Evolutionary conservation across 768 basidiomycete species (phyloP), one percentile per base, ranked within the genome.

Genomic region (Tylopilus plumbeoviolaceoides): DNA sequence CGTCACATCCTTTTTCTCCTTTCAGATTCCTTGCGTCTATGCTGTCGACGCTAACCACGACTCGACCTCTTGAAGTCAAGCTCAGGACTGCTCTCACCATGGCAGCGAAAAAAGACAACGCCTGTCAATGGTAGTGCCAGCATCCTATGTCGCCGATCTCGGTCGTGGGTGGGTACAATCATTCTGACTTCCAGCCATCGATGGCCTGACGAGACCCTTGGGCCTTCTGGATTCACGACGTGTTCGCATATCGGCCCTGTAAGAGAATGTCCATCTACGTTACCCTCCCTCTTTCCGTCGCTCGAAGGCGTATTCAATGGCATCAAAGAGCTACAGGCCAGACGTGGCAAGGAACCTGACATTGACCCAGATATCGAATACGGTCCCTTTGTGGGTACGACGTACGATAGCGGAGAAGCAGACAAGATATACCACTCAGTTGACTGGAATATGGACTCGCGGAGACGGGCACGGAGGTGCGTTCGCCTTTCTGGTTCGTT

Each of bases 211-310:
- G 47, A 57, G 15, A 7, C 49, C 50, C 7, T 4, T 58, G 93
- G 92, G 72, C 94, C 94, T 44, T 95, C 94, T 43, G 94, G 94
- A 53, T 98, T 98, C 73, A 98, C 95, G 0, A 98, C 95, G 7
- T 88, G 95, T 44, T 95, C 93, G 38, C 95, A 98, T 84, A 98
- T 99, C 54, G 97, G 97, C 65, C 97, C 97, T 35, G 97, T 95
- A 8, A 78, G 97, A 68, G 95, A 97, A 64, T 92, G 92, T 0
- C 93, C 95, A 0, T 91, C 89, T 17, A 60, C 46, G 88, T 80
- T 15, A 15, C 6, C n/a, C 21, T 17, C 14, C 18, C 23, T 30
- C 20, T 40, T 42, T 41, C 38, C 0, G 17, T 5, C 6, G 5
- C 7, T 1, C 15, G 11, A 20, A 17, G 5, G 25, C 12, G 7